Evolutionary conservation across 768 basidiomycete species (phyloP).

Genomic region (Lactarius vividus): DNA sequence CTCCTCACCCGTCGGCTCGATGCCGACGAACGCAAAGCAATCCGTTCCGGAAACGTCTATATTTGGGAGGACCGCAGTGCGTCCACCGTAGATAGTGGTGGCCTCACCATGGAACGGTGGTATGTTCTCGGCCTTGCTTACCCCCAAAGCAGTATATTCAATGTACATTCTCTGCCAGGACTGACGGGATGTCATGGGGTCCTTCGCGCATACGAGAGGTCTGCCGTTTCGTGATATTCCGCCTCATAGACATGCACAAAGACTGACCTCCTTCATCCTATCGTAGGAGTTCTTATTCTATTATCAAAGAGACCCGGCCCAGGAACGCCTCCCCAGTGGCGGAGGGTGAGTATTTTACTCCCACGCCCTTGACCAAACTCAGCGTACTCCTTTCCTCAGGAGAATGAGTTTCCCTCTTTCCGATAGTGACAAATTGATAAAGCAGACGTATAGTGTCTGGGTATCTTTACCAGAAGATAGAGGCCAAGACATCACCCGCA

Average conservation of each 20-base stretch:
- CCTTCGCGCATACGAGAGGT: slow-evolving; percentile 83
- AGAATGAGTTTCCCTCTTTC: slow-evolving; percentile 39
- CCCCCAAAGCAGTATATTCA: background rate
- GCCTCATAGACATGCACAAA: background rate
- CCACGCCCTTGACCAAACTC: background rate
- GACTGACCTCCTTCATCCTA: slow-evolving; percentile 10
- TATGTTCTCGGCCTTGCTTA: slow-evolving; percentile 5
- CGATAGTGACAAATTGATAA: slow-evolving; percentile 50
- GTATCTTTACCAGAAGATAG: slow-evolving; percentile 49
- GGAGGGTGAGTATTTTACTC: slow-evolving; percentile 20
- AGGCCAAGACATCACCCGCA: slow-evolving; percentile 40
- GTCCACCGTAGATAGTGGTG: slow-evolving; percentile 69
- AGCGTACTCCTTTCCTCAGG: slow-evolving; percentile 31
- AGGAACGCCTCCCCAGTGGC: slow-evolving; percentile 30
- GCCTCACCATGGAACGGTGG: slow-evolving; percentile 80
- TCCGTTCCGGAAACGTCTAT: slow-evolving; percentile 53
- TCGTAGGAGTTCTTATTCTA: slow-evolving; percentile 80
- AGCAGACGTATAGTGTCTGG: slow-evolving; percentile 80
- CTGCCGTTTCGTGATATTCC: slow-evolving; percentile 31
- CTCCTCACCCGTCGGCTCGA: slow-evolving; percentile 79
- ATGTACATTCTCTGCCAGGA: slow-evolving; percentile 32
- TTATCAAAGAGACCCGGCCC: slow-evolving; percentile 48
- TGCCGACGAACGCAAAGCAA: slow-evolving; percentile 56
- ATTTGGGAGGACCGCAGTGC: slow-evolving; percentile 76
- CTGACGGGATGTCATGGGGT: slow-evolving; percentile 80